Evolutionary conservation across 352 stramenopile species (phyloP), one percentile per base, ranked within the genome.

Genomic region (Pythium sp.): DNA sequence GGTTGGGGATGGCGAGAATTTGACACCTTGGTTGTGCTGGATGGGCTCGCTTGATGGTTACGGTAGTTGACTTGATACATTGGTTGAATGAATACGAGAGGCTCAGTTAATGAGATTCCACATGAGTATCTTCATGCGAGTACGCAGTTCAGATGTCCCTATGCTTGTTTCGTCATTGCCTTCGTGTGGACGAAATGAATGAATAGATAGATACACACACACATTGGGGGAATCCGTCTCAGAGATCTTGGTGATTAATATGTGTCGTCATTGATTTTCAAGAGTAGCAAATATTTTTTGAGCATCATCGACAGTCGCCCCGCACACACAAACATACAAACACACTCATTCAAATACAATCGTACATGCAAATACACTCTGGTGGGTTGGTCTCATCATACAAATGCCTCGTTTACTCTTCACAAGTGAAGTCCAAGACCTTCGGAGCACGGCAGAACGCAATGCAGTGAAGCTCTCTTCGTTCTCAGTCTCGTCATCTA

Each of bases 81-180:
- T 14, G n/a, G 11, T 57, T n/a, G 7, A 56, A 41, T 36, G 9
- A 53, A 60, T n/a, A 51, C 66, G 51, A 80, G 76, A 84, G 85
- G 84, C 87, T 95, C 87, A 91, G 87, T 62, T 94, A 95, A 95
- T 95, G 87, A 95, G 87, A 95, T 95, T 95, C 86, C 87, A 90
- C 81, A 87, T 80, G 81, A 72, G 65, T 90, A 84, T 94, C 86
- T 86, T 92, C 86, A 94, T 65, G 70, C 75, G 57, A 64, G 57
- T 64, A 62, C 65, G 68, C 73, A 67, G 60, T 64, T 87, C 87
- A 90, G 87, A 95, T 95, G 87, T 95, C 87, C 87, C 87, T 95
- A 95, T 87, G 80, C 85, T 90, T 82, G 83, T 81, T 84, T 95
- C 87, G 82, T 95, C 87, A 95, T 73, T 72, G 87, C 85, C 84